phyloP scores from a whole-genome alignment of 371 early-diverging fungal species.

The Mortierella sp. region DNA sequence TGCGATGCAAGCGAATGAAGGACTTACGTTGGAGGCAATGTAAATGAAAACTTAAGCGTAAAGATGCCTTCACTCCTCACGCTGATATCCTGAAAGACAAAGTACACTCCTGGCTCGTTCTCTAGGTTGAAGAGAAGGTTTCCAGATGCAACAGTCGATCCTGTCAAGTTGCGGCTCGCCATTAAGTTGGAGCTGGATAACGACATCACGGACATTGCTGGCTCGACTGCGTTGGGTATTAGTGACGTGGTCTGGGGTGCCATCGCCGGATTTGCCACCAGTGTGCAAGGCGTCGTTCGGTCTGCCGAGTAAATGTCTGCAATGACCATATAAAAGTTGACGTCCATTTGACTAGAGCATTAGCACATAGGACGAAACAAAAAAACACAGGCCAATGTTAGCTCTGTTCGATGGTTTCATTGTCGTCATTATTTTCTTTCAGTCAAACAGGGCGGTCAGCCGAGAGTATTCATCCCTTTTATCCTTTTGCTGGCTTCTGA shows the following conservation, averaged over 20 bases:
- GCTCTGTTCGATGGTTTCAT: not conserved
- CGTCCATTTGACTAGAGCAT: conserved; percentile 64
- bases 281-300: conserved; percentile 59
- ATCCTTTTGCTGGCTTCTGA: not conserved
- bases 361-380: not conserved
- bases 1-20: not conserved
- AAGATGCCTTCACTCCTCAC: conserved; percentile 77
- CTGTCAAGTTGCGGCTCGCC: conserved; percentile 77
- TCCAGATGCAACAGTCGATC: conserved; percentile 79
- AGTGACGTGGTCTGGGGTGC: conserved; percentile 59
- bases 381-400: not conserved
- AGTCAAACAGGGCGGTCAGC: not conserved
- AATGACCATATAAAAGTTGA: conserved; percentile 70
- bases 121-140: conserved; percentile 72
- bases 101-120: conserved; percentile 80
- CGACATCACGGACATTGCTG: conserved; percentile 45
- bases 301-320: conserved; percentile 73
- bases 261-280: conserved; percentile 67
- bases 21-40: conserved; percentile 65
- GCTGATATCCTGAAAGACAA: conserved; percentile 81
- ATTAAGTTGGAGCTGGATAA: conserved; percentile 59
- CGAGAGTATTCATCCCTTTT: not conserved
- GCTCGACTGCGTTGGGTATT: conserved; percentile 18
- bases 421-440: not conserved
- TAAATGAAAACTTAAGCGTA: conserved; percentile 73